Evolutionary conservation across 768 basidiomycete genomes (phyloP).

Genomic region (Suillus brevipes): DNA sequence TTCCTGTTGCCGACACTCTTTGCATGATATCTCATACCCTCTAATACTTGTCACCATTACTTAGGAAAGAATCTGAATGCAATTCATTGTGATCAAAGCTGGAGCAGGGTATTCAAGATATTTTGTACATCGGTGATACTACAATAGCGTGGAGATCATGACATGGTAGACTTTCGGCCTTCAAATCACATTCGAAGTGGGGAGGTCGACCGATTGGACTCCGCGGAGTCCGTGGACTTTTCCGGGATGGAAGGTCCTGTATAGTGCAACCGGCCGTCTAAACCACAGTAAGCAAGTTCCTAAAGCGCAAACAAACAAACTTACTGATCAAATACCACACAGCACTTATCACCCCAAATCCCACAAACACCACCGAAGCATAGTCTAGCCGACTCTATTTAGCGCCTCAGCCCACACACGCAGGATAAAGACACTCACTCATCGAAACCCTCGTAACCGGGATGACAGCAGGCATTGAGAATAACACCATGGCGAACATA

Average conservation of each 20-base stretch:
- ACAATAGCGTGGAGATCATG: no score
- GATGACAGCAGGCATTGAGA: constrained; percentile 66
- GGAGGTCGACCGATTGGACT: neutral
- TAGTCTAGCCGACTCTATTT: constrained; percentile 47
- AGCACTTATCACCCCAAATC: constrained; percentile 56
- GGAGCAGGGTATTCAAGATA: neutral
- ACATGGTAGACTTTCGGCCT: neutral
- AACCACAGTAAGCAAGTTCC: neutral
- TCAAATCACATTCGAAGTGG: neutral
- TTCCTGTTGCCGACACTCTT: constrained; percentile 7
- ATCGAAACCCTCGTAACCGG: constrained; percentile 54
- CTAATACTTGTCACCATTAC: constrained; percentile 10
- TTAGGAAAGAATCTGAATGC: neutral
- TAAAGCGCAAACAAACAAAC: constrained; percentile 22
- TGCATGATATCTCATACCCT: constrained; percentile 16
- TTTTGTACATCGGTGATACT: neutral
- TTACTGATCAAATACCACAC: constrained; percentile 61
- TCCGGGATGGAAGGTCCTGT: constrained; percentile 42
- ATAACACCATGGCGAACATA: constrained; percentile 60
- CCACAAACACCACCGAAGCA: constrained; percentile 67
- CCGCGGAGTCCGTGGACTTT: constrained; percentile 7
- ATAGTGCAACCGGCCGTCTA: constrained; percentile 47
- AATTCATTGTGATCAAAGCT: neutral
- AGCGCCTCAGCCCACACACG: neutral
- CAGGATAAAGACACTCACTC: constrained; percentile 34